These are phyloP conservation scores for Candida nitratophila DNA, from an alignment of 805 yeast genomes.

Conservation along the genomic window DNA sequence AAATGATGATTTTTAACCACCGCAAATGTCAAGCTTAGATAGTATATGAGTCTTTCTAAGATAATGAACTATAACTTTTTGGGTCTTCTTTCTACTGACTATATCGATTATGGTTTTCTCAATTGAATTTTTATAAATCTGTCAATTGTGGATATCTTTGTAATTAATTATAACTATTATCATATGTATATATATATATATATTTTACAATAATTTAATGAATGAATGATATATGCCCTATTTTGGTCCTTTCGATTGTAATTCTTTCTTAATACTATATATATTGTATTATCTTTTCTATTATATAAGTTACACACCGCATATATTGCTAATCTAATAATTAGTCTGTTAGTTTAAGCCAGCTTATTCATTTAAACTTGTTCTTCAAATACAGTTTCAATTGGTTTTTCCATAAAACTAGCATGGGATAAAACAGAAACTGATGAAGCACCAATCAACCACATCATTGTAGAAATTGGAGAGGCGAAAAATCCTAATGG, in stretches of 20 bases:
- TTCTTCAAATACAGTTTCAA: conserved; percentile 95
- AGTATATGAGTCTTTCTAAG: conserved; percentile 30
- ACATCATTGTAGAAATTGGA: conserved; percentile 75
- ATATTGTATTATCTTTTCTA: too few relatives aligned
- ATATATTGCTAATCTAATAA: too few relatives aligned
- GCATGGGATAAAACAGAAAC: conserved; percentile 89
- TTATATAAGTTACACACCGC: too few relatives aligned
- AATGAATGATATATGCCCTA: too few relatives aligned
- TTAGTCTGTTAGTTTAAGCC: too few relatives aligned
- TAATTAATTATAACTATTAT: too few relatives aligned
- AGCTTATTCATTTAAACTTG: conserved; percentile 24
- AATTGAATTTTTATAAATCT: too few relatives aligned
- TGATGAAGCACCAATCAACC: conserved; percentile 93
- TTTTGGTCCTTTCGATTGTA: too few relatives aligned
- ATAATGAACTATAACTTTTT: conserved; percentile 27
- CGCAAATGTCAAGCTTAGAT: conserved; percentile 34
- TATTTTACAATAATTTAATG: too few relatives aligned
- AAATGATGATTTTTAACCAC: conserved; percentile 24
- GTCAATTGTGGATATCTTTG: too few relatives aligned
- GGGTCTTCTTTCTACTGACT: conserved; percentile 34
- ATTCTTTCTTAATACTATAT: too few relatives aligned
- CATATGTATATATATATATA: too few relatives aligned
- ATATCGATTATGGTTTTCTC: not conserved
- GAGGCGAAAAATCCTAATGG: conserved; percentile 36
- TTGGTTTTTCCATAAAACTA: conserved; percentile 90